Base-by-base conservation (phyloP, 2,329 filamentous ascomycete genomes). In the Epichloe gansuensis region DNA sequence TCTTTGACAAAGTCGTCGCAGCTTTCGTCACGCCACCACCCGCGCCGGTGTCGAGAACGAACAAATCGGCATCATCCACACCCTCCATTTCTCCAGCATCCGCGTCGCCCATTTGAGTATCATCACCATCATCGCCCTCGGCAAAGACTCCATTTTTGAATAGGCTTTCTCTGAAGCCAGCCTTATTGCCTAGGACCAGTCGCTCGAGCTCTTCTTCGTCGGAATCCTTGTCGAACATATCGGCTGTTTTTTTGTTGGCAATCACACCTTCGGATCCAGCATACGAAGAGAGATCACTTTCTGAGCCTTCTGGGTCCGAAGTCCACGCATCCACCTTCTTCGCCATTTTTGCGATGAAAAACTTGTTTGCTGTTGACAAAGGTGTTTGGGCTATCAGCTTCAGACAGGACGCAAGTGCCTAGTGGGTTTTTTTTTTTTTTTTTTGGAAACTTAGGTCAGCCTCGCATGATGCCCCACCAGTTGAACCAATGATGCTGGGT, bases 191-290 rank as follows among this genome's bases (percentile, higher is more conserved):
- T 56, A 98, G 87, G 3, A 98, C 86, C 56, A 96, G 73, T 58
- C 83, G 81, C 72, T 96, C 91, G 34, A 96, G 80, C 65, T 91
- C 88, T 63, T 86, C 82, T 67, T 96, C 91, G 50, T 86, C 83
- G 13, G 82, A 83, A 65, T 95, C 89, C 65, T 91, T 93, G 49
- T 86, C 83, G 52, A 65, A 67, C 51, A 69, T 59, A 53, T 53
- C 60, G 52, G 59, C 57, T 52, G 57, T 60, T 52, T 59, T 64
- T 59, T 61, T 67, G 58, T 52, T 63, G 57, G 50, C 46, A 53
- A 56, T 47, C 34, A 50, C 54, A 13, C 64, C 63, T 35, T 65
- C 63, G 31, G 62, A 64, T 23, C 62, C 65, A 44, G 55, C 54
- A 12, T 64, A 66, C 7, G 63, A 64, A 11, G 54, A 54, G 21